Base-by-base conservation (phyloP, 805 yeast genomes). In the Zygosaccharomyces lentus region DNA sequence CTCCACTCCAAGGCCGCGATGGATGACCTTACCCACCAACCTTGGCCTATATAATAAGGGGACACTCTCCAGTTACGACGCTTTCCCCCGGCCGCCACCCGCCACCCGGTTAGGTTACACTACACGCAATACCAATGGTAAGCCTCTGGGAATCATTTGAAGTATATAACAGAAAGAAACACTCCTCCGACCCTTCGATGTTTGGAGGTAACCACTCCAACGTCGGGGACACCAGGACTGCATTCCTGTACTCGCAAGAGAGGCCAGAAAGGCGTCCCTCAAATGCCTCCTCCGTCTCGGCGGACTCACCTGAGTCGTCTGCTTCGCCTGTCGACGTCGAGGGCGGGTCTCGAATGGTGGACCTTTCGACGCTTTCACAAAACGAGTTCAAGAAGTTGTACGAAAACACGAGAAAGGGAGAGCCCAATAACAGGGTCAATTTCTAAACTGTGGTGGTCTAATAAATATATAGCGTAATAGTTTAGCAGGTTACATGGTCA, bases 91-190 rank as follows among this genome's bases (percentile, higher is more conserved):
- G 5, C 5, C 21, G 21, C 5, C 21, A 19, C 3, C 21, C 21
- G 21, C n/a, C n/a, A n/a, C n/a, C n/a, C n/a, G n/a, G n/a, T n/a
- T n/a, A n/a, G n/a, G n/a, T n/a, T n/a, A n/a, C n/a, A n/a, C n/a
- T n/a, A n/a, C n/a, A n/a, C n/a, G n/a, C n/a, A n/a, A n/a, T n/a
- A n/a, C n/a, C 34, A 12, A 56, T 43, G 51, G 50, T 45, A 42
- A 56, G 56, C 43, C 45, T 65, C 45, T 62, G 62, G 54, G 61
- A 64, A 38, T 58, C 69, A 34, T 65, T 65, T 43, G 55, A 54
- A 45, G 66, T 65, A 15, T 61, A 65, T 50, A 61, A 64, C 52
- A 55, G 46, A 37, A 54, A 52, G 34, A 65, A 65, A 39, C 69
- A 65, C 46, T 54, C 63, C 5, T 45, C 47, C 21, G 43, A 52